These are phyloP conservation scores for Chenopodium berlandieri DNA, from an alignment of 148 eudicot genomes.

Conservation along the genomic window DNA sequence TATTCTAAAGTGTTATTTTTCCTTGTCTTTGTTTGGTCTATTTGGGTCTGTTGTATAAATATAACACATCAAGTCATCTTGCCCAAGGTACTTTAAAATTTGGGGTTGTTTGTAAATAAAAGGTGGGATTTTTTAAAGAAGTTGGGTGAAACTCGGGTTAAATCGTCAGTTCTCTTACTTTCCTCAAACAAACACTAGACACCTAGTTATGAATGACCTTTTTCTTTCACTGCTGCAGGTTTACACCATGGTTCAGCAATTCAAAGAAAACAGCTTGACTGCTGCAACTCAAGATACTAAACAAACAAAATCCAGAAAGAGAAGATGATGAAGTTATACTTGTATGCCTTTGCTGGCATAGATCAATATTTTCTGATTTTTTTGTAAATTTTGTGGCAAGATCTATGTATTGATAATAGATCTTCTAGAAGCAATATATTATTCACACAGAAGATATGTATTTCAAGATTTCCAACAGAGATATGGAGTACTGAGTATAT, in stretches of 20 bases:
- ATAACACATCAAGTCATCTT: not conserved
- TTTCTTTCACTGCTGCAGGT: conserved; percentile 48
- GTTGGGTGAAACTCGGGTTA: not conserved
- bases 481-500: not conserved
- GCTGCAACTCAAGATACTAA: conserved; percentile 20
- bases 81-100: not conserved
- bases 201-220: conserved; percentile 9
- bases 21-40: not conserved
- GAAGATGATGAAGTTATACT: conserved; percentile 10
- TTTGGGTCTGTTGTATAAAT: not conserved
- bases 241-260: conserved; percentile 70
- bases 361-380: no score
- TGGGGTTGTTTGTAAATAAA: not conserved
- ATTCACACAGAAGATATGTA: not conserved
- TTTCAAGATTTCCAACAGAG: not conserved
- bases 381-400: not conserved
- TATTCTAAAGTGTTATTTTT: not conserved
- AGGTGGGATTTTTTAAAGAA: not conserved
- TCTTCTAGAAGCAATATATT: not conserved
- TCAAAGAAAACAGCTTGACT: conserved; percentile 42
- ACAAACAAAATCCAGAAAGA: conserved; percentile 38
- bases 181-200: not conserved
- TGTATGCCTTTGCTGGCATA: not conserved
- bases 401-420: not conserved
- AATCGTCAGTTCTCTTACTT: not conserved